Evolutionary conservation across 345 rosid species (phyloP), one percentile per base, ranked within the genome.

Genomic region (Lumnitzera littorea): DNA sequence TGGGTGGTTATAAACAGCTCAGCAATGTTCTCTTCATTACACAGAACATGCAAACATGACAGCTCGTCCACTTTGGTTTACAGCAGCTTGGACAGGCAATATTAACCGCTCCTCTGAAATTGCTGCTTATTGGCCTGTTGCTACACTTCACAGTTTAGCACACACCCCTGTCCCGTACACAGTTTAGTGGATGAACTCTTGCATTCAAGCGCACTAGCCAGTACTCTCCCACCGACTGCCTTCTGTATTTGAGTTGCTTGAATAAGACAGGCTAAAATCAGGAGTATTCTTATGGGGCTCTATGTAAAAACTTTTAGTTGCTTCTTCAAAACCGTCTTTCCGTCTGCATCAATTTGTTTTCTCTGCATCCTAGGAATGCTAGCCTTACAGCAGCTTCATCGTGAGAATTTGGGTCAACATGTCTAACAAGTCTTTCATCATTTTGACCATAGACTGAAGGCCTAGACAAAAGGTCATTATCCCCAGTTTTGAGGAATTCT

Each of bases 161-260:
- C 20, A 20, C 20, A 20, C 20, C 20, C 20, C 20, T 20, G 20
- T 20, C 20, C 20, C 20, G 20, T 20, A 20, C 20, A 20, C 20
- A 20, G 20, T 20, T 20, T 20, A 20, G 20, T 20, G 20, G 20
- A 20, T 1, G 0, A 20, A 20, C 20, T 20, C 20, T 20, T 20
- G 20, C 20, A 20, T 20, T 20, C 20, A 20, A 20, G 20, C 20
- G 20, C 20, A 20, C 20, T 20, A 20, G 20, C 20, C 20, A 20
- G 20, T 20, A 20, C 20, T 20, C 20, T 20, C 20, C 20, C 20
- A 20, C 20, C 20, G 64, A 57, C 58, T 58, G 57, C 69, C 58
- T 64, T 71, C 62, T 60, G 62, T 53, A 65, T 53, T 65, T 12
- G 80, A 61, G 56, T 72, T 76, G 65, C 66, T 49, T 51, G 78